phyloP scores from a whole-genome alignment of 192 early-diverging fungal species.

The Umbelopsis ramanniana region DNA sequence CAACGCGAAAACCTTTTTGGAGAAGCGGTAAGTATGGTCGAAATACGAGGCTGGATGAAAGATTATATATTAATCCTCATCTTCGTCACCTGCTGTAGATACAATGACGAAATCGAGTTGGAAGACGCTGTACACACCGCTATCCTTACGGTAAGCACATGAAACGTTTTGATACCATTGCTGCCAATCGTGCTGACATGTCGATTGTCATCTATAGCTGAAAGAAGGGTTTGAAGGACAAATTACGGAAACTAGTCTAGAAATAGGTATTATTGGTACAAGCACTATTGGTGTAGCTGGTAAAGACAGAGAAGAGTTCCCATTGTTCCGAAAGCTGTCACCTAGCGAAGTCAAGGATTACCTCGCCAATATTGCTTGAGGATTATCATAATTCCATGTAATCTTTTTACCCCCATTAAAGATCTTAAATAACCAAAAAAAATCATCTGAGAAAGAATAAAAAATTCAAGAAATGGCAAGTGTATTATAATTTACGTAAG shows the following conservation, averaged over 20 bases:
- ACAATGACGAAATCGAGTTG: conserved; percentile 91
- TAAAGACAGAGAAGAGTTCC: conserved; percentile 63
- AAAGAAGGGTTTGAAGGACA: conserved; percentile 99
- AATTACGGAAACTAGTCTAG: conserved; percentile 95
- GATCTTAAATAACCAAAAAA: conserved; percentile 2
- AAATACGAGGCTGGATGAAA: too few species aligned
- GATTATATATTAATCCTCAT: background rate
- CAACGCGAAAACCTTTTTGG: conserved; percentile 99
- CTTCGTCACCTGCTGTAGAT: conserved; percentile 47
- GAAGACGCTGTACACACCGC: conserved; percentile 99
- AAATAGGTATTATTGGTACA: conserved; percentile 86
- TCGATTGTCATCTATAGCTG: conserved; percentile 41
- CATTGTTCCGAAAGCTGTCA: conserved; percentile 82
- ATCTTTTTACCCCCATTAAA: conserved; percentile 5
- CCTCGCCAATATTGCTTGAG: conserved; percentile 90
- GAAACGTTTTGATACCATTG: too few species aligned
- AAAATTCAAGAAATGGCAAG: conserved; percentile 3
- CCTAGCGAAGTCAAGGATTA: conserved; percentile 95
- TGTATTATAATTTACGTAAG: background rate
- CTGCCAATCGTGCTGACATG: background rate
- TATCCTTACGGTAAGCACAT: conserved; percentile 77
- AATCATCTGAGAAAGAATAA: conserved; percentile 2
- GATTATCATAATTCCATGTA: conserved; percentile 18
- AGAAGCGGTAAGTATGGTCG: conserved; percentile 75
- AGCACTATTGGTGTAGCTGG: conserved; percentile 54